Evolutionary conservation across 306 rosid genomes (phyloP).

Genomic region (Ormosia emarginata): DNA sequence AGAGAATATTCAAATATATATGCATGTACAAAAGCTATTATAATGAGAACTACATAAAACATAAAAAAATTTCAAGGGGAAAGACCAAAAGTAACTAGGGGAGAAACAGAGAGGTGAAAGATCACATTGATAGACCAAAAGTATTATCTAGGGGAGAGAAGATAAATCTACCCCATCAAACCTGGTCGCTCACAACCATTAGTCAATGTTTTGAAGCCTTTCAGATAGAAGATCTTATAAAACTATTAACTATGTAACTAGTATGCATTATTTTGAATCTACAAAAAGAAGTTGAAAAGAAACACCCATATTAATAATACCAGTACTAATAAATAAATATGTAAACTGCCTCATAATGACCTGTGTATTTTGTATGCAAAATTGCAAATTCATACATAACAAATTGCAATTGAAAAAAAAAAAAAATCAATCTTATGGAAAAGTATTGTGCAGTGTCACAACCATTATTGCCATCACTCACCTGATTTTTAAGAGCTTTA

Average conservation of each 20-base stretch:
- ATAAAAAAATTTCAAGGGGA: no score
- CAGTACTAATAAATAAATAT: background rate
- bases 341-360: background rate
- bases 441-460: background rate
- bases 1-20: no score
- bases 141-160: no score
- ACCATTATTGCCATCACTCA: constrained; percentile 22
- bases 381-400: background rate
- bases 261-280: background rate
- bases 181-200: background rate
- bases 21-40: no score
- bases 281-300: background rate
- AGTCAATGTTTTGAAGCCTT: background rate
- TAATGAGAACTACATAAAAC: no score
- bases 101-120: background rate
- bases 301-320: background rate
- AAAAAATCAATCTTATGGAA: background rate
- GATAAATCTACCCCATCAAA: background rate
- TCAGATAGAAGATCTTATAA: background rate
- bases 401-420: background rate
- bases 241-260: background rate
- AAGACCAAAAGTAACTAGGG: no score
- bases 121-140: no score
- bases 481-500: constrained; percentile 66
- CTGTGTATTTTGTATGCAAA: background rate